Conservation (phyloP, 805 yeast species). For the Candida insectorum region DNA sequence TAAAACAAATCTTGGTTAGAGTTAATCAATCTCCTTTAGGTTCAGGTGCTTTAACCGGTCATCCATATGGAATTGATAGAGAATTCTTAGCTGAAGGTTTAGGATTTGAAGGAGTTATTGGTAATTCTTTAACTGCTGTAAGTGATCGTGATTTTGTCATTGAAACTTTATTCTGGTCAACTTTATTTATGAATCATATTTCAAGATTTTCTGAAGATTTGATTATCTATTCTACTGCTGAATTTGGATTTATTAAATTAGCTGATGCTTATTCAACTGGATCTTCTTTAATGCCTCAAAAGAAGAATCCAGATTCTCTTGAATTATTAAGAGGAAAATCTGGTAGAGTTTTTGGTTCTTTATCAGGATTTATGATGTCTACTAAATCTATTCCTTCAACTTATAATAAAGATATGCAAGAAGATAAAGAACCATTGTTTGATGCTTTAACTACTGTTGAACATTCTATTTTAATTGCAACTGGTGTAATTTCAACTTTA, state of each 20-base stretch:
- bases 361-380: slow-evolving; percentile 95
- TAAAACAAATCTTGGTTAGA: slow-evolving; percentile 75
- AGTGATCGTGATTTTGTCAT: slow-evolving; percentile 97
- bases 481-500: slow-evolving; percentile 93
- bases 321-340: slow-evolving; percentile 95
- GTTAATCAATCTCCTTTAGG: slow-evolving; percentile 91
- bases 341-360: slow-evolving; percentile 94
- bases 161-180: slow-evolving; percentile 93
- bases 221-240: slow-evolving; percentile 94
- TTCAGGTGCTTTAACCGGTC: slow-evolving; percentile 98
- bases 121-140: slow-evolving; percentile 95
- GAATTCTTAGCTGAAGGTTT: slow-evolving; percentile 78
- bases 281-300: slow-evolving; percentile 97
- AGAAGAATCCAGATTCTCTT: slow-evolving; percentile 95
- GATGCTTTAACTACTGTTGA: slow-evolving; percentile 88
- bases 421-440: slow-evolving; percentile 97
- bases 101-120: slow-evolving; percentile 83
- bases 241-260: slow-evolving; percentile 88
- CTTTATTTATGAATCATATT: slow-evolving; percentile 91
- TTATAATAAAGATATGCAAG: slow-evolving; percentile 97
- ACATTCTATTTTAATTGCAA: slow-evolving; percentile 90
- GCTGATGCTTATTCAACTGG: slow-evolving; percentile 99
- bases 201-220: slow-evolving; percentile 94
- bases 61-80: slow-evolving; percentile 98
- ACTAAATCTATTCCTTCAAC: slow-evolving; percentile 97